Base-by-base conservation (phyloP, 371 early-diverging fungal species). In the Conidiobolus incongruus region DNA sequence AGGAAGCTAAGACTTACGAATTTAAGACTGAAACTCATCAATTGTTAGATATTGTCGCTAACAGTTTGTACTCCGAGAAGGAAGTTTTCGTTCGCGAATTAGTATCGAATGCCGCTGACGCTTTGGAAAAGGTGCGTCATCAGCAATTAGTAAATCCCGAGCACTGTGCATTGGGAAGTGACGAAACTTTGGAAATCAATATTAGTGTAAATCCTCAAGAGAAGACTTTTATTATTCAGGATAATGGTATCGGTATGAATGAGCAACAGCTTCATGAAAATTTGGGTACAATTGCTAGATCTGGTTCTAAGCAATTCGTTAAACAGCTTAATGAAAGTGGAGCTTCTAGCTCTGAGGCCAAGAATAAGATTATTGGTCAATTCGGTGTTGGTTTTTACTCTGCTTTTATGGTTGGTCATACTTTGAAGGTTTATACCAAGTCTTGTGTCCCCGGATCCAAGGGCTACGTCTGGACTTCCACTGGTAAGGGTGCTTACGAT, bases 171-270 rank as follows among this genome's bases (percentile, higher is more conserved):
- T 65, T 62, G 6, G 57, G 72, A 8, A n/a, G n/a, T n/a, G n/a
- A n/a, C n/a, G n/a, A n/a, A n/a, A n/a, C n/a, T n/a, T n/a, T 91
- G 29, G 81, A 81, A 43, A 87, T 94, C 54, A 63, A 63, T 29
- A 77, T 94, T 44, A 55, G 65, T 0, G 66, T 82, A 5, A 77
- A 91, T 56, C 55, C 62, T 49, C 78, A 69, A 13, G 62, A 68
- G 35, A 70, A 76, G 49, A 77, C 72, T 13, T 68, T 99, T 26
- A 76, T 77, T 8, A 89, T 99, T 35, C 66, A 61, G 55, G 99
- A 99, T 63, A 81, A 76, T 43, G 99, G 98, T 55, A 79, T 99
- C 47, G 99, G 99, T 49, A 97, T 99, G 98, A 90, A 82, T 8
- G 75, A 89, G 52, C 77, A 75, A 12, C 88, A 96, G 52, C 66